Conservation (phyloP, 108 stramenopile genomes). For the Nitzschia putrida region DNA sequence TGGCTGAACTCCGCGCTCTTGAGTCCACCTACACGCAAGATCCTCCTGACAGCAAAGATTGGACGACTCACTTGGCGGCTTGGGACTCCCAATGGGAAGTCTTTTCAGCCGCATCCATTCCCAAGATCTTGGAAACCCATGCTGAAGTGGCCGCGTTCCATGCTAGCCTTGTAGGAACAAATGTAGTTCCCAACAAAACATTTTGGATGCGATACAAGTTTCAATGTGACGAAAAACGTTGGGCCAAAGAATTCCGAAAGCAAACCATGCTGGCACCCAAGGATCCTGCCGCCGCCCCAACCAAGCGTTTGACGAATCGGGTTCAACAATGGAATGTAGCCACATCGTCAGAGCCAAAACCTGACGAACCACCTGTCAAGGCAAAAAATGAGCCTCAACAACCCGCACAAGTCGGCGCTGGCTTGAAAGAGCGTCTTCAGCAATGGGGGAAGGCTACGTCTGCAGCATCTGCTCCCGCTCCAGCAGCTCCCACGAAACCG, state of each 20-base stretch:
- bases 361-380: neutral
- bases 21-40: conserved; percentile 4
- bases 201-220: conserved; percentile 61
- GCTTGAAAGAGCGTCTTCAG: neutral
- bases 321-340: neutral
- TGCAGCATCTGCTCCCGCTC: neutral
- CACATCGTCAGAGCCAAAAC: neutral
- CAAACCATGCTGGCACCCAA: neutral
- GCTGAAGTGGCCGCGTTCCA: neutral
- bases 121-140: conserved; percentile 1
- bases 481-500: neutral
- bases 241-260: conserved; percentile 28
- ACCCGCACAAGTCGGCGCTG: neutral
- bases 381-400: neutral
- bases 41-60: neutral
- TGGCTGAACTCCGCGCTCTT: neutral
- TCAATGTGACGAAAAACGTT: conserved; percentile 45
- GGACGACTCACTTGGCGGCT: neutral
- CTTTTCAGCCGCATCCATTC: conserved; percentile 3
- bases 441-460: neutral
- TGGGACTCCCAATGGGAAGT: conserved; percentile 8
- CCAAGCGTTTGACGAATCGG: neutral
- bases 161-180: neutral
- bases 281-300: neutral
- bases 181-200: conserved; percentile 16